Evolutionary conservation across 768 basidiomycete species (phyloP), one percentile per base, ranked within the genome.

Genomic region (Leccinum barrowsii): DNA sequence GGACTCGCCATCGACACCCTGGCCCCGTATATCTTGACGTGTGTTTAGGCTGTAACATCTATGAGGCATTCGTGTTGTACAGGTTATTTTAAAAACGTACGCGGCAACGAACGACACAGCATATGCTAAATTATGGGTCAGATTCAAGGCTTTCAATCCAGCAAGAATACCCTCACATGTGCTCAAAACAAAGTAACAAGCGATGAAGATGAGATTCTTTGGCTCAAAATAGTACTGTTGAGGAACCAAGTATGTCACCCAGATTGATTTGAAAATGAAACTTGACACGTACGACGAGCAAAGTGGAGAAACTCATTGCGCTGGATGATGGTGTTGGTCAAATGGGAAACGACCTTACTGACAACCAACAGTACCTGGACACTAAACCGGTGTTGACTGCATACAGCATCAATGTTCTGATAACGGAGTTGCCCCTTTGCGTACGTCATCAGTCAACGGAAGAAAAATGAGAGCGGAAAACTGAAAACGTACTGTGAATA

Each of bases 31-130:
- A 24, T 70, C 74, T 52, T 81, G 74, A 19, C 86, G 79, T 3
- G 85, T 86, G 70, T 87, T 88, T 35, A 89, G 76, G 13, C 84
- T 85, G 50, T 54, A 50, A 53, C 22, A 51, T 48, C 21, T 55
- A 76, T 58, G 44, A 62, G 61, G 19, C 24, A n/a, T 24, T 19
- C 15, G 22, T 21, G 11, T 21, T 22, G 17, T 28, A 49, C 19
- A 17, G 0, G 2, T 2, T 2, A 4, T 22, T n/a, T 42, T 19
- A 46, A 34, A 46, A 4, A 73, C 82, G 53, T 65, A 85, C 83
- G 86, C 84, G 40, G 86, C 85, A 67, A 87, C 74, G 70, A 85
- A 78, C n/a, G 85, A 86, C 52, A 83, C 80, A 0, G 79, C 82
- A 60, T 86, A 85, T n/a, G 86, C 84, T 85, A 56, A 32, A 50